Base-by-base conservation (phyloP, 139 green algal species). In the Tetradesmus lagerheimii region DNA sequence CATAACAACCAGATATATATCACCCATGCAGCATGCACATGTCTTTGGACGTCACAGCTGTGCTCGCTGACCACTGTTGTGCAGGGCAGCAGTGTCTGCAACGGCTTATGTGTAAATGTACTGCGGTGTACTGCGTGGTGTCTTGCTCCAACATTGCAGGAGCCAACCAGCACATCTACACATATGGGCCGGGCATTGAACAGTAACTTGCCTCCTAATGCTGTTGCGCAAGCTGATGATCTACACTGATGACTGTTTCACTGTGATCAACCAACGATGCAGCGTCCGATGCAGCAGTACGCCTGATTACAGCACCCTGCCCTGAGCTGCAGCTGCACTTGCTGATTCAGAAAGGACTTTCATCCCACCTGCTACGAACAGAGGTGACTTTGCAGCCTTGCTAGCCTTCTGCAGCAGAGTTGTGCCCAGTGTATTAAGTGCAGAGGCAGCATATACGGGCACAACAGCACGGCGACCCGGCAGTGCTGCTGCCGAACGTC, bases 371-470 rank as follows among this genome's bases (percentile, higher is more conserved):
- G 82, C 82, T 8, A 87, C 38, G 57, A 87, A 77, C 14, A 78
- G 31, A 37, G 47, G 47, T 1, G 35, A 15, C 57, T 87, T 77
- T 4, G 82, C 53, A 31, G 82, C 82, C 38, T 87, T 87, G 41
- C 25, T 31, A 37, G 82, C 82, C 71, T 50, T 53, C 35, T 87
- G 34, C 31, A 87, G 71, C 31, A 87, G 82, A 45, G 11, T 87
- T 25, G 82, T 87, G 34, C 82, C 82, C 82, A 87, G 82, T 37
- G 34, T 23, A 39, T 87, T 57, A 4, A 87, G 82, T 29, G 82
- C 34, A 41, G 82, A 29, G n/a, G 82, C 39, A 27, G 82, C 82
- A 77, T 79, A 78, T 25, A 87, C 82, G 18, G 53, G 57, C 82
- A 87, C 82, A 57, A 57, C 53, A 38, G 27, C 47, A 74, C 50